Percentiles rank a stretch among this genome's conserved stretches.
Evolutionary conservation across 2,329 filamentous ascomycete genomes (phyloP).

Genomic region (Pyricularia sp.): DNA sequence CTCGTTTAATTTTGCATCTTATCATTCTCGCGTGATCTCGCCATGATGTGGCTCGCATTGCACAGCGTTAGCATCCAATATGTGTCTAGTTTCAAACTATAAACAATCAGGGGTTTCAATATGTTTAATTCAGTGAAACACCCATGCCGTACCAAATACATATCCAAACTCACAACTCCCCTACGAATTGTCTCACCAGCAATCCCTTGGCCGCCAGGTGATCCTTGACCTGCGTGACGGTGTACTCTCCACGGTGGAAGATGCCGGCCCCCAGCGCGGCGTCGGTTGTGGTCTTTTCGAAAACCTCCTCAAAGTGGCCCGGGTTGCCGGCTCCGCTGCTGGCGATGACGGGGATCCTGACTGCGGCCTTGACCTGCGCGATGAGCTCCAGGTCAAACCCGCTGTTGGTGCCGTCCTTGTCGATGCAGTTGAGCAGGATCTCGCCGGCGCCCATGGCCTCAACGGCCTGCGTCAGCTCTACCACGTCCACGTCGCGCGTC

Average conservation of each 20-base stretch:
- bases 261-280: constrained; percentile 93
- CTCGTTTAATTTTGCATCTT: background rate
- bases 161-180: constrained; percentile 22
- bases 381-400: constrained; percentile 95
- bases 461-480: constrained; percentile 78
- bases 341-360: constrained; percentile 90
- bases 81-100: background rate
- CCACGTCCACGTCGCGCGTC: constrained; percentile 86
- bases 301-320: constrained; percentile 83
- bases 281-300: constrained; percentile 75
- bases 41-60: background rate
- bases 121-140: background rate
- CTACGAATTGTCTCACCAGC: constrained; percentile 71
- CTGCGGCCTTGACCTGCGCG: constrained; percentile 72
- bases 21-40: background rate
- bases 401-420: constrained; percentile 88
- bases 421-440: constrained; percentile 94
- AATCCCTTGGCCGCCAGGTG: constrained; percentile 62
- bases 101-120: background rate
- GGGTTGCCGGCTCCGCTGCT: constrained; percentile 87
- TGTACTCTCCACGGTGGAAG: constrained; percentile 95
- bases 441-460: constrained; percentile 95
- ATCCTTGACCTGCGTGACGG: constrained; percentile 88
- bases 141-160: background rate
- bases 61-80: background rate